These are phyloP conservation scores for Mortierella sp. DNA, from an alignment of 371 early-diverging fungal species.

Conservation along the genomic window DNA sequence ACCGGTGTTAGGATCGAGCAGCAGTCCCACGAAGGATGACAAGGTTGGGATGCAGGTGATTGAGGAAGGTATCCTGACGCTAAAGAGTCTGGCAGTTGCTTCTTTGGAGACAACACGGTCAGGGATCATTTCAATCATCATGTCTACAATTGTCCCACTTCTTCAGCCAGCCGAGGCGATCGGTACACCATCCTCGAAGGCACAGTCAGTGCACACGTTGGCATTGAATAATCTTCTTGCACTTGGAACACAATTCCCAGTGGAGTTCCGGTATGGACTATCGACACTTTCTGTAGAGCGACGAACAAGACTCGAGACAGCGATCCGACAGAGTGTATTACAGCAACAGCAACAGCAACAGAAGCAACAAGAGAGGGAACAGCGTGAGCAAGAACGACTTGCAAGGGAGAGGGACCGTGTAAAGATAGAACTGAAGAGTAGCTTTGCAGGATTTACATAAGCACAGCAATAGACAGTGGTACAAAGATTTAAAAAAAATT, in stretches of 20 bases:
- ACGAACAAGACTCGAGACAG: slow-evolving; percentile 41
- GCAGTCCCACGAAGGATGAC: slow-evolving; percentile 19
- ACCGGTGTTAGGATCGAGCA: background rate
- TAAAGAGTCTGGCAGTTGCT: slow-evolving; percentile 40
- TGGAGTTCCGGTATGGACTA: slow-evolving; percentile 44
- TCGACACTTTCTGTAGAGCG: slow-evolving; percentile 36
- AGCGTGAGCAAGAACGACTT: slow-evolving; percentile 33
- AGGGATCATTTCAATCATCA: slow-evolving; percentile 36
- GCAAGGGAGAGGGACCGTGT: slow-evolving; percentile 48
- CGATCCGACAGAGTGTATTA: slow-evolving; percentile 49
- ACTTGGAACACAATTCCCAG: slow-evolving; percentile 37
- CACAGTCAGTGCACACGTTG: slow-evolving; percentile 19
- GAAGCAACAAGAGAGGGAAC: slow-evolving; percentile 34
- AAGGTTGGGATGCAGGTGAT: slow-evolving; percentile 49
- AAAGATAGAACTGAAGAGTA: slow-evolving; percentile 53
- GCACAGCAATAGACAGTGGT: background rate
- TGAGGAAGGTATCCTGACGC: slow-evolving; percentile 48
- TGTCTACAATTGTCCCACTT: slow-evolving; percentile 49
- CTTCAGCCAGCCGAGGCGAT: slow-evolving; percentile 13
- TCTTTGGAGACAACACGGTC: slow-evolving; percentile 28
- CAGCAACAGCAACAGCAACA: slow-evolving; percentile 45
- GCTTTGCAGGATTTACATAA: slow-evolving; percentile 50
- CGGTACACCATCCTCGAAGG: slow-evolving; percentile 6
- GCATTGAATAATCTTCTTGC: slow-evolving; percentile 44
- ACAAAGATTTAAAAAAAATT: background rate